Evolutionary conservation across 345 rosid species (phyloP).

Genomic region (Citrus maxima): DNA sequence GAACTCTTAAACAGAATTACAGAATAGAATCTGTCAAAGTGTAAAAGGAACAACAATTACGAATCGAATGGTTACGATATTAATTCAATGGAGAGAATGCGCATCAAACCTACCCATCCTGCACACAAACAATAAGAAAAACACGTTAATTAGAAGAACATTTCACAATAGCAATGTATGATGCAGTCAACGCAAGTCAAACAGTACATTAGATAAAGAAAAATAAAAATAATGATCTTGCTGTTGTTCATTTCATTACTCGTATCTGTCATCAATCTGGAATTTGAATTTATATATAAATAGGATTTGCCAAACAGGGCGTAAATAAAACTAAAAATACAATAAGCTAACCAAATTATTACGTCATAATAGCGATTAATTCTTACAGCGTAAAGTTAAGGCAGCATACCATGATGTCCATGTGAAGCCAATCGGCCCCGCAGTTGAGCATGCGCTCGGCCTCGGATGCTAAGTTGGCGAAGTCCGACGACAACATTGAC

Average conservation of each 20-base stretch:
- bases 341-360: not conserved
- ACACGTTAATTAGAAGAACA: not conserved
- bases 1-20: not conserved
- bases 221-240: not conserved
- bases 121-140: constrained; percentile 29
- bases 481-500: constrained; percentile 93
- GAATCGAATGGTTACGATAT: not conserved
- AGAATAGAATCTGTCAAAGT: not conserved
- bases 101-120: constrained; percentile 67
- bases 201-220: not conserved
- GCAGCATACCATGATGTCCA: constrained; percentile 83
- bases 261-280: not conserved
- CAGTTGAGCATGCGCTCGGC: constrained; percentile 75
- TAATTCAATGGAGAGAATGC: not conserved
- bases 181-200: not conserved
- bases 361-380: not conserved
- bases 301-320: not conserved
- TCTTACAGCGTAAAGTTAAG: not conserved
- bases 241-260: not conserved
- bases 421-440: constrained; percentile 98
- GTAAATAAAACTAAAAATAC: not conserved
- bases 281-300: not conserved
- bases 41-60: constrained; percentile 20
- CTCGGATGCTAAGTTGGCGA: constrained; percentile 82
- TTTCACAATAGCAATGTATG: not conserved